Evolutionary conservation across 768 basidiomycete species (phyloP).

Genomic region (Hysterangium stoloniferum): DNA sequence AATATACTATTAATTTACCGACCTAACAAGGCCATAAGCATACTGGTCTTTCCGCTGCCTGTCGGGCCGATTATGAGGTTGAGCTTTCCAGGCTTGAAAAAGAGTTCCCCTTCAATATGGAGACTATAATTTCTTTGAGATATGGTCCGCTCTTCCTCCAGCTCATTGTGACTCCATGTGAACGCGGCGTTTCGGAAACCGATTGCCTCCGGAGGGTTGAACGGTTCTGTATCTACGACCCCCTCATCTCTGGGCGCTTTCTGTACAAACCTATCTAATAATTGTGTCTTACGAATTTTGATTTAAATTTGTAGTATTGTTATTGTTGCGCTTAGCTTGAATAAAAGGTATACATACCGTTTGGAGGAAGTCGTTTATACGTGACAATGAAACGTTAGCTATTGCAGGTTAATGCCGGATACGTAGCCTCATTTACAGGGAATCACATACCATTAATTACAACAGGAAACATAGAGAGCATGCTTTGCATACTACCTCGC

Average conservation of each 20-base stretch:
- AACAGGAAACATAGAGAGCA: conserved; percentile 29
- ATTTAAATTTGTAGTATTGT: background rate
- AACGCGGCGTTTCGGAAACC: conserved; percentile 50
- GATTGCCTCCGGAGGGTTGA: conserved; percentile 6
- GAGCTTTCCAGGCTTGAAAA: conserved; percentile 40
- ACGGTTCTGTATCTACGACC: background rate
- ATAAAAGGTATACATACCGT: conserved; percentile 14
- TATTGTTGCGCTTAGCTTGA: no score
- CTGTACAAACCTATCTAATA: conserved; percentile 25
- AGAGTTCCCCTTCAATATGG: conserved; percentile 41
- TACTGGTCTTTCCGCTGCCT: conserved; percentile 32
- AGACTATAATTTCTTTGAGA: conserved; percentile 41
- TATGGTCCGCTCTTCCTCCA: conserved; percentile 19
- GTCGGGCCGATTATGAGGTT: conserved; percentile 15
- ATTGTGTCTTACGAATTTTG: conserved; percentile 27
- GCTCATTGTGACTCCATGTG: conserved; percentile 42
- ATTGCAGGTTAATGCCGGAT: conserved; percentile 16
- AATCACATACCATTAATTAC: conserved; percentile 16
- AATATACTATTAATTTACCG: background rate
- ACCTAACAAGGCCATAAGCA: conserved; percentile 56
- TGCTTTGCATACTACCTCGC: background rate
- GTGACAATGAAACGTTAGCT: conserved; percentile 59
- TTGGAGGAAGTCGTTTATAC: conserved; percentile 38
- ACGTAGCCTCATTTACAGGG: background rate
- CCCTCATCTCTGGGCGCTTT: conserved; percentile 11